These are phyloP conservation scores for Diaporthe ilicicola DNA, from an alignment of 2,329 filamentous ascomycete species.

Conservation along the genomic window DNA sequence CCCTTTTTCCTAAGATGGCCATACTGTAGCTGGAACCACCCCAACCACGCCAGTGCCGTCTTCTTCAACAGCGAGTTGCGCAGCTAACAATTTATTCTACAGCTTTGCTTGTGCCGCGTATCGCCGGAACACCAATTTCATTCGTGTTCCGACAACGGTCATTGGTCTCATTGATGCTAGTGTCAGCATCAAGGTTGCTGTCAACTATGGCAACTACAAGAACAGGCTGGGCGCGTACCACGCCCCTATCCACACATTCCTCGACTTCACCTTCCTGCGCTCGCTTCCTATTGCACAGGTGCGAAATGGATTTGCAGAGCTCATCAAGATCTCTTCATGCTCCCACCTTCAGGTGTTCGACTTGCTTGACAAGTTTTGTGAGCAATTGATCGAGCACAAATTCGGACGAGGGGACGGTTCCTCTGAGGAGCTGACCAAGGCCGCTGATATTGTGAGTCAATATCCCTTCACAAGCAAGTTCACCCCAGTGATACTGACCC, in stretches of 20 bases:
- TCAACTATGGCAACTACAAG: slow-evolving; percentile 81
- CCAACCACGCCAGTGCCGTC: no score
- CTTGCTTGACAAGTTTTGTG: slow-evolving; percentile 73
- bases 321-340: slow-evolving; percentile 80
- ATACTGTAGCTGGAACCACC: no score
- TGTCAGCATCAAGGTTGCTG: slow-evolving; percentile 80
- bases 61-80: background rate
- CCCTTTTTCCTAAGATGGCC: slow-evolving; percentile 9
- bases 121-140: slow-evolving; percentile 77
- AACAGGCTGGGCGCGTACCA: slow-evolving; percentile 79
- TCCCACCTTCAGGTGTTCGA: slow-evolving; percentile 73
- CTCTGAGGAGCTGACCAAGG: slow-evolving; percentile 62
- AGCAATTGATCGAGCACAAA: slow-evolving; percentile 70
- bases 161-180: slow-evolving; percentile 80
- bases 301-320: slow-evolving; percentile 76
- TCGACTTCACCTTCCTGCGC: slow-evolving; percentile 77
- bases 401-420: slow-evolving; percentile 70
- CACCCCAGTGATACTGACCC: slow-evolving; percentile 35
- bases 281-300: slow-evolving; percentile 74
- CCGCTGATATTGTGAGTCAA: slow-evolving; percentile 59
- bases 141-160: slow-evolving; percentile 77
- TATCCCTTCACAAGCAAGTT: no score
- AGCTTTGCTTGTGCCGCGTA: slow-evolving; percentile 77
- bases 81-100: slow-evolving; percentile 35
- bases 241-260: slow-evolving; percentile 75